Percentiles rank a stretch among this genome's conserved stretches.
Evolutionary conservation across 1,139 yeast genomes (phyloP).

Genomic region (Taphrina betulina): DNA sequence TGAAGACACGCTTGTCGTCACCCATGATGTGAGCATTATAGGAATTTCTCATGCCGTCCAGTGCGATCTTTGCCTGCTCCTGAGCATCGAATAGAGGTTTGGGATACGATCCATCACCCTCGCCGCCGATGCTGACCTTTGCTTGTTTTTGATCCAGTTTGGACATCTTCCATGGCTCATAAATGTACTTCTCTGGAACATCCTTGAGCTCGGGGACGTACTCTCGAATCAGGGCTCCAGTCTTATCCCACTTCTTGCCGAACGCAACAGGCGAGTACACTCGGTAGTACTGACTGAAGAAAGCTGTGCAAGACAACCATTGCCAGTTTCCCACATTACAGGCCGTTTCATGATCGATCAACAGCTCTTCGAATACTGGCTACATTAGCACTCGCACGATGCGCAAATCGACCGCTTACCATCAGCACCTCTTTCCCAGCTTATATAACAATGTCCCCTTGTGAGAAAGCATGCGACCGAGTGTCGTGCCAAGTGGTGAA

Average conservation of each 20-base stretch:
- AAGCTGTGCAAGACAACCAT: constrained; percentile 32
- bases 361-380: constrained; percentile 31
- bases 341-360: constrained; percentile 31
- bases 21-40: constrained; percentile 27
- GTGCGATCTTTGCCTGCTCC: constrained; percentile 21
- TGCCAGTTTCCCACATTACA: constrained; percentile 33
- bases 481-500: constrained; percentile 31
- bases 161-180: constrained; percentile 29
- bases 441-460: constrained; percentile 31
- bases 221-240: constrained; percentile 27
- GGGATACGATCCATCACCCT: constrained; percentile 12
- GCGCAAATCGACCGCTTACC: no score
- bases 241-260: constrained; percentile 29
- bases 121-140: constrained; percentile 13
- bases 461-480: constrained; percentile 33
- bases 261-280: constrained; percentile 31
- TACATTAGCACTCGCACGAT: no score
- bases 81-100: constrained; percentile 25
- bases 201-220: constrained; percentile 29
- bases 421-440: constrained; percentile 32
- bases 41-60: constrained; percentile 26
- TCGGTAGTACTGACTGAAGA: constrained; percentile 30
- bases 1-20: constrained; percentile 5
- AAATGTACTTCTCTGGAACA: constrained; percentile 32
- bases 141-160: constrained; percentile 18